Evolutionary conservation across 1,284 basidiomycete genomes (phyloP).

Genomic region (Mrakiaceae sp.): DNA sequence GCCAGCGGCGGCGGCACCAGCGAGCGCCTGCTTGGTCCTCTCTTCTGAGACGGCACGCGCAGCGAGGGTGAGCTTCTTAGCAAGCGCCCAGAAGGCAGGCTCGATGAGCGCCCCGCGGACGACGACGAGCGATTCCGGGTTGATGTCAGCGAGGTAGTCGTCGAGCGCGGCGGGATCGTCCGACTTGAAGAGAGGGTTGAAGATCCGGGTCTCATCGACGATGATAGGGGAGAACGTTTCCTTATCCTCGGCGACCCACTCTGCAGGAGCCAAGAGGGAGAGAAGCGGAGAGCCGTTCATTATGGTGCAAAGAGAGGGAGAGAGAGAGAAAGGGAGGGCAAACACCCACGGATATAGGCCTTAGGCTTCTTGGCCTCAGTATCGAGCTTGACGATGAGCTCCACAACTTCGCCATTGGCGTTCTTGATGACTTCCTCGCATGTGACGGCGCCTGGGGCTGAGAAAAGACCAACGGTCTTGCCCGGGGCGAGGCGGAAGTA

Average conservation of each 20-base stretch:
- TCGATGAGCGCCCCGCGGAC: slow-evolving; percentile 75
- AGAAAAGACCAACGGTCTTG: slow-evolving; percentile 92
- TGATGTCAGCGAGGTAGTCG: slow-evolving; percentile 74
- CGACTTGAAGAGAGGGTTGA: slow-evolving; percentile 87
- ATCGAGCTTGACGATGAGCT: slow-evolving; percentile 71
- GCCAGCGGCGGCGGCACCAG: slow-evolving; percentile 23
- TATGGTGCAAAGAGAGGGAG: background rate
- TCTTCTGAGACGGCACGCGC: slow-evolving; percentile 56
- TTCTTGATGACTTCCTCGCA: slow-evolving; percentile 78
- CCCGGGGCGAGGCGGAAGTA: slow-evolving; percentile 97
- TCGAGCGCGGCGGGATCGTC: slow-evolving; percentile 68
- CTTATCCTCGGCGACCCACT: slow-evolving; percentile 88
- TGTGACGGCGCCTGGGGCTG: slow-evolving; percentile 90
- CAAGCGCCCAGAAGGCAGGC: slow-evolving; percentile 76
- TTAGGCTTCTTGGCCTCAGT: slow-evolving; percentile 71
- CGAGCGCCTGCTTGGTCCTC: slow-evolving; percentile 50
- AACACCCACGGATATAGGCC: slow-evolving; percentile 60
- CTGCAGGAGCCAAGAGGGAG: background rate
- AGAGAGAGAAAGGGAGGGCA: background rate
- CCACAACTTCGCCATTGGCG: slow-evolving; percentile 56
- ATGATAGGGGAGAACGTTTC: slow-evolving; percentile 66
- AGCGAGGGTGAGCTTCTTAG: slow-evolving; percentile 53
- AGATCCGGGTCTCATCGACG: slow-evolving; percentile 83
- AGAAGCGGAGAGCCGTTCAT: background rate
- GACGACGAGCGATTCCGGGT: slow-evolving; percentile 67